Base-by-base conservation (phyloP, 129 eudicot genomes). In the Chrysanthemum lavandulifolium region DNA sequence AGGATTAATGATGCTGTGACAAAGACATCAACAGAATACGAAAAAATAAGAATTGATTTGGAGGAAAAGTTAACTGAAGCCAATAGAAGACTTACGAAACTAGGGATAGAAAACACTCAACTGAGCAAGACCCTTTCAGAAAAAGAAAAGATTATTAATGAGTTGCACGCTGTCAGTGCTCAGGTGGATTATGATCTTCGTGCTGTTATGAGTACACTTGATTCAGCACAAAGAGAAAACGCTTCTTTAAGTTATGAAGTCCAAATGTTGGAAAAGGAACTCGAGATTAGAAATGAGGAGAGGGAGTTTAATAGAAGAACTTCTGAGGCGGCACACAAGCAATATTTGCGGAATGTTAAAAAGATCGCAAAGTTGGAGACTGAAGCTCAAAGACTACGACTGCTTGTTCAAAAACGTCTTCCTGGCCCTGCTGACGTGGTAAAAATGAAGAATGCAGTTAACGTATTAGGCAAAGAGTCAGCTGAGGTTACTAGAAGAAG, bases 271-370 rank as follows among this genome's bases (percentile, higher is more conserved):
- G 91, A 89, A 59, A 89, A 84, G 81, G 95, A 92, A 84, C 95
- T 92, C 13, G 95, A 89, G 67, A 92, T 92, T 54, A 83, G 98
- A 58, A 92, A 89, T 13, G 98, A 89, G 77, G 96, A 92, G 79
- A 83, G 84, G 55, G 98, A 87, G 64, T 89, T 89, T 68, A 82
- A 78, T 73, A 85, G 84, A 52, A 83, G 90, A 65, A 78, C 96
- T 18, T 79, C 95, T 73, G 88, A 87, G 63, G 83, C 80, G 75
- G 81, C 91, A 58, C 90, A 87, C 66, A 92, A 80, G 76, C 89
- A 92, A 31, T 91, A 89, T 66, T 60, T 83, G 29, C 92, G 86
- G 67, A 89, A 87, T 69, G 89, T 75, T 5, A 87, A 85, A 77
- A 92, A 87, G 61, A 87, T 92, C 23, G 91, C 95, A 27, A 84